These are phyloP conservation scores for Ceratobasidium sp. DNA, from an alignment of 1,284 basidiomycete genomes.

Conservation along the genomic window DNA sequence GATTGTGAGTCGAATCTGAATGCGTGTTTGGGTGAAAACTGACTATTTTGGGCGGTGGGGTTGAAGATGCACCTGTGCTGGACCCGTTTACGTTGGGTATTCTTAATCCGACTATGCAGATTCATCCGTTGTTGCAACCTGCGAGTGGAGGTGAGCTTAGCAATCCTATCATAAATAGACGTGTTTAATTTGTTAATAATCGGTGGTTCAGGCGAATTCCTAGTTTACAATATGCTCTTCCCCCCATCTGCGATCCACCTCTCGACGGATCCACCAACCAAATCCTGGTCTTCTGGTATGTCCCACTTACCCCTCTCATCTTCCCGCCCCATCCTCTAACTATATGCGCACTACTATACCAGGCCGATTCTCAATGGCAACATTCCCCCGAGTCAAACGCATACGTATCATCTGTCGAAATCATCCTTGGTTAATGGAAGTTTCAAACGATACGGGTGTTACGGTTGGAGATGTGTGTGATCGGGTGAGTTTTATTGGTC, in stretches of 20 bases:
- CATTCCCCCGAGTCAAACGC: conserved; percentile 49
- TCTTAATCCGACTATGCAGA: conserved; percentile 46
- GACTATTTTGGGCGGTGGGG: neutral
- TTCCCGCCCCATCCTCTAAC: neutral
- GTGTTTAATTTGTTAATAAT: neutral
- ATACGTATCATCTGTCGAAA: conserved; percentile 48
- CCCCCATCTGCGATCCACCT: conserved; percentile 49
- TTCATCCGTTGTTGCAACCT: conserved; percentile 48
- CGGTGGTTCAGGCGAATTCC: neutral
- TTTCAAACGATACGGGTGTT: conserved; percentile 46
- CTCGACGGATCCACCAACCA: conserved; percentile 49
- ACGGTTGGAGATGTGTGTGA: conserved; percentile 49
- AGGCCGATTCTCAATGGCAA: conserved; percentile 47
- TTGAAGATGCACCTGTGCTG: conserved; percentile 49
- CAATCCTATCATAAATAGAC: neutral
- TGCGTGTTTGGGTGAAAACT: neutral
- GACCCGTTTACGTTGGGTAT: conserved; percentile 47
- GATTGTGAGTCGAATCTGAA: conserved; percentile 16
- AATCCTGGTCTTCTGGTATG: conserved; percentile 50
- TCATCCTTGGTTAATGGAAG: conserved; percentile 50
- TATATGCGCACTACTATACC: neutral
- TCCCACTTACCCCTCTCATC: neutral
- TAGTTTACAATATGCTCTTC: conserved; percentile 50
- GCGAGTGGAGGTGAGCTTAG: conserved; percentile 35
- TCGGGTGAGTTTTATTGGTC: conserved; percentile 10